Conservation (phyloP, 495 filamentous ascomycete genomes). For the Cladorrhinum samala region DNA sequence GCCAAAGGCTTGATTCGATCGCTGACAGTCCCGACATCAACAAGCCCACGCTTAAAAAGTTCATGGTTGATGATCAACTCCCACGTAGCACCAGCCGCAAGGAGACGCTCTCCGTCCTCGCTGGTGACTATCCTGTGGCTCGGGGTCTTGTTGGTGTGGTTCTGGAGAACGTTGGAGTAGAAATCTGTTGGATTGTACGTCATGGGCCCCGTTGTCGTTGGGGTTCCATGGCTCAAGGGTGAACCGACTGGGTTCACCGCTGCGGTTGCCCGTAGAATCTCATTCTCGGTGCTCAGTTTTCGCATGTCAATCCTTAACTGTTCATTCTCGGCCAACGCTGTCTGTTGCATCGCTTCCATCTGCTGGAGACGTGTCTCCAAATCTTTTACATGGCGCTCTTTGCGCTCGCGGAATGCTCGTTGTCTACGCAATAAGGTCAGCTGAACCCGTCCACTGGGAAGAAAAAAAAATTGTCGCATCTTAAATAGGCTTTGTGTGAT, state of each 20-base stretch:
- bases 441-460: background rate
- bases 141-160: slow-evolving; percentile 52
- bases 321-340: slow-evolving; percentile 60
- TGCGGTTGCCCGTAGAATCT: slow-evolving; percentile 84
- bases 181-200: slow-evolving; percentile 70
- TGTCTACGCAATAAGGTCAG: slow-evolving; percentile 50
- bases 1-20: slow-evolving; percentile 66
- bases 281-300: slow-evolving; percentile 78
- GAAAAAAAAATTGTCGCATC: background rate
- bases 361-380: slow-evolving; percentile 79
- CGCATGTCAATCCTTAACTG: slow-evolving; percentile 76
- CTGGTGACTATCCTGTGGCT: slow-evolving; percentile 66
- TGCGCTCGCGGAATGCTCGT: slow-evolving; percentile 93
- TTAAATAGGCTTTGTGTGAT: background rate
- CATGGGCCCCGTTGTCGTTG: slow-evolving; percentile 59
- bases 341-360: slow-evolving; percentile 47
- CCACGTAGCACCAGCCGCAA: slow-evolving; percentile 81
- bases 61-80: slow-evolving; percentile 83
- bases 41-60: slow-evolving; percentile 69
- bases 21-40: slow-evolving; percentile 75
- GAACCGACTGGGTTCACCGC: slow-evolving; percentile 19
- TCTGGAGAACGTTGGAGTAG: slow-evolving; percentile 47
- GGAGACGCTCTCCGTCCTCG: slow-evolving; percentile 64
- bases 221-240: slow-evolving; percentile 18
- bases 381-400: slow-evolving; percentile 88